A percentile compares a stretch with the other conserved stretches of the same genome.
These are phyloP conservation scores for Hordeum marinum DNA, from an alignment of 176 grass and related monocot species.

Conservation along the genomic window DNA sequence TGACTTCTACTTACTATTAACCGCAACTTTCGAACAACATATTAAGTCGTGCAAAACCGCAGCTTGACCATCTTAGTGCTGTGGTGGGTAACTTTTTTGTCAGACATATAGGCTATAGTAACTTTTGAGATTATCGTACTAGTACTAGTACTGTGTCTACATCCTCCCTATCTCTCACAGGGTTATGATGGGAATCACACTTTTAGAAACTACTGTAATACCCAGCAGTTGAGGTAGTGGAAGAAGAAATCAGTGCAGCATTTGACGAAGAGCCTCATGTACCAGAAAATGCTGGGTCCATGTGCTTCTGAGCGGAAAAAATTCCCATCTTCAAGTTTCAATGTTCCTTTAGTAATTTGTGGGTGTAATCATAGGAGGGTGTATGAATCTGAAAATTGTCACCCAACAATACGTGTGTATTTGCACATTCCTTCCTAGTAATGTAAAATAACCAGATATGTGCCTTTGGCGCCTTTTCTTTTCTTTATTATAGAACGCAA, in stretches of 20 bases:
- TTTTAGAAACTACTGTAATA: no score
- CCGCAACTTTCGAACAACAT: background rate
- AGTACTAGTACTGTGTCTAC: background rate
- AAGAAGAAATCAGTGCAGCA: background rate
- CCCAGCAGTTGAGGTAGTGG: background rate
- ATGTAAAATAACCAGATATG: no score
- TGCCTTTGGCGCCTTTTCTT: no score
- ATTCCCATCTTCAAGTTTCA: background rate
- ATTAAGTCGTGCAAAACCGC: background rate
- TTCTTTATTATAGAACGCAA: no score
- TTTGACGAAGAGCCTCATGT: background rate
- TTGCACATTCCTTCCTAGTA: no score
- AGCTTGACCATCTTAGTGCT: background rate
- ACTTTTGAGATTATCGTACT: background rate
- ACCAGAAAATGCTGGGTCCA: background rate
- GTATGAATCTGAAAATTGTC: no score
- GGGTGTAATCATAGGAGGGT: no score
- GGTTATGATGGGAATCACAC: background rate
- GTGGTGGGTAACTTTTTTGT: background rate
- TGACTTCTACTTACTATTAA: slow-evolving; percentile 17
- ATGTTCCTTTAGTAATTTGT: background rate
- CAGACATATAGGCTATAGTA: background rate
- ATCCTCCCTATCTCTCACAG: background rate
- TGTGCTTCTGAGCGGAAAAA: background rate
- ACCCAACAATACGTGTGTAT: no score